These are phyloP conservation scores for Aspergillus melleus DNA, from an alignment of 2,329 filamentous ascomycete species.

Conservation along the genomic window DNA sequence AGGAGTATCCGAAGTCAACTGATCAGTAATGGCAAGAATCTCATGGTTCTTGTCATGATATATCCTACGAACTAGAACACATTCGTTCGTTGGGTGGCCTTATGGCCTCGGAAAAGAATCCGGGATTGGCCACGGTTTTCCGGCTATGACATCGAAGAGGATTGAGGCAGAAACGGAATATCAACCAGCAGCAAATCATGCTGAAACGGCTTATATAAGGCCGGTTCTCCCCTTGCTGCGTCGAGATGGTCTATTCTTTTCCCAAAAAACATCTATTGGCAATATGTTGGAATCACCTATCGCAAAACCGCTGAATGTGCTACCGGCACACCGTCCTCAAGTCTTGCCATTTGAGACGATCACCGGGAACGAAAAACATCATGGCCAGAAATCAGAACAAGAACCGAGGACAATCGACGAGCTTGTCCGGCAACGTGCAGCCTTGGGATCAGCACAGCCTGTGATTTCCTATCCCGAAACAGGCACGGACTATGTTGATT, in stretches of 20 bases:
- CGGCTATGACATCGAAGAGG: background rate
- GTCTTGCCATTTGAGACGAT: background rate
- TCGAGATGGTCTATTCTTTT: background rate
- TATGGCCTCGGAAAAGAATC: conserved; percentile 2
- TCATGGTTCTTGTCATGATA: background rate
- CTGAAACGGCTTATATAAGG: background rate
- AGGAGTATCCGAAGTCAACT: too few relatives aligned
- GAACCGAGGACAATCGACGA: conserved; percentile 39
- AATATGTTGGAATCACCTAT: conserved; percentile 16
- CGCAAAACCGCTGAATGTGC: conserved; percentile 2
- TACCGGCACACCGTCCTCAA: conserved; percentile 1
- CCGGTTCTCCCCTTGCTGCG: background rate
- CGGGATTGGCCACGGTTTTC: conserved; percentile 4
- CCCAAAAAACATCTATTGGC: background rate
- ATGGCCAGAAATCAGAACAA: background rate
- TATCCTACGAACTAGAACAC: too few relatives aligned
- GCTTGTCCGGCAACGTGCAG: conserved; percentile 40
- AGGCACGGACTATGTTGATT: conserved; percentile 49
- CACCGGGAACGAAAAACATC: background rate
- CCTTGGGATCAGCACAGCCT: conserved; percentile 33
- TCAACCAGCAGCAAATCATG: background rate
- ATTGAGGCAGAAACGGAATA: background rate
- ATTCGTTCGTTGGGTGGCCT: too few relatives aligned
- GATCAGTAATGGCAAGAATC: background rate
- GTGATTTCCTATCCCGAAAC: conserved; percentile 48